A percentile compares a stretch with the other conserved stretches of the same genome.
phyloP scores from a whole-genome alignment of 148 eudicot species.

The Chenopodium berlandieri region DNA sequence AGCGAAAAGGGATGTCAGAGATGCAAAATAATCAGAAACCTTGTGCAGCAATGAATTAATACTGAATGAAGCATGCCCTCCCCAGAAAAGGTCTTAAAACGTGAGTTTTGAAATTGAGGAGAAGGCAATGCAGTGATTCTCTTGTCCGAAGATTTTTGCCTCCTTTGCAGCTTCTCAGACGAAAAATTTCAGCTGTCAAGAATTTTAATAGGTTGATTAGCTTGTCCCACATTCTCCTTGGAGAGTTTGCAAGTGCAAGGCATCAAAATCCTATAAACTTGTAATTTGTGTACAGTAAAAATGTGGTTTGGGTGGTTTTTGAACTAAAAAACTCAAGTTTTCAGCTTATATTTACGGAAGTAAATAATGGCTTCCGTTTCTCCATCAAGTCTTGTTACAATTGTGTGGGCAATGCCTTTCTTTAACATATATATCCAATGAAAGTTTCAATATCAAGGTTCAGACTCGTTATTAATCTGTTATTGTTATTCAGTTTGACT shows the following conservation, averaged over 20 bases:
- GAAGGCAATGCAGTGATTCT: background rate
- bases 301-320: conserved; percentile 19
- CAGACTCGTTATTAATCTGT: background rate
- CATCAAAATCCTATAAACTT: conserved; percentile 21
- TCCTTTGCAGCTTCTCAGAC: background rate
- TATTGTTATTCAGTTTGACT: background rate
- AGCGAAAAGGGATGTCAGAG: conserved; percentile 37
- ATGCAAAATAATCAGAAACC: conserved; percentile 25
- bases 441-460: background rate
- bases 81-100: background rate
- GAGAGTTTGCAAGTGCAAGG: conserved; percentile 16
- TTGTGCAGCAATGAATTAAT: background rate
- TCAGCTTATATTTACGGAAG: conserved; percentile 16
- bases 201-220: conserved; percentile 8
- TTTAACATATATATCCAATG: background rate
- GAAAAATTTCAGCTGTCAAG: background rate
- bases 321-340: background rate
- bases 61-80: conserved; percentile 4
- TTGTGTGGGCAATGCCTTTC: conserved; percentile 6
- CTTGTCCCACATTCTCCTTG: background rate
- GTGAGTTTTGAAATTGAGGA: background rate
- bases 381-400: background rate
- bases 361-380: conserved; percentile 23
- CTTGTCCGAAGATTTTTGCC: conserved; percentile 5
- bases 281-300: conserved; percentile 33